These are phyloP conservation scores for Cystobasidium tubakii DNA, from an alignment of 768 basidiomycete species.

Conservation along the genomic window DNA sequence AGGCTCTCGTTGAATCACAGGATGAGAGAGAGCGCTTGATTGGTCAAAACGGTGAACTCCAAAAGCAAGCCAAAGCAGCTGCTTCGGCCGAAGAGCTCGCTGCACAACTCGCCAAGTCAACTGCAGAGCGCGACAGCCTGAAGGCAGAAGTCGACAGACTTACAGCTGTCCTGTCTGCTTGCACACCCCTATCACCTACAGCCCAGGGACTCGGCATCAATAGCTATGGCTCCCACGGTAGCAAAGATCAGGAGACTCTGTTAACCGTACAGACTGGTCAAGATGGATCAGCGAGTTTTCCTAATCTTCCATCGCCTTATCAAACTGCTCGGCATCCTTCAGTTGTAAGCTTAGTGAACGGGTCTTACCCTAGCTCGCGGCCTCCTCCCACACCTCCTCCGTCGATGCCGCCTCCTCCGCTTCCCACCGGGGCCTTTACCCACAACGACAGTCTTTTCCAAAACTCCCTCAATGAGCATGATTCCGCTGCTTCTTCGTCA, in stretches of 20 bases:
- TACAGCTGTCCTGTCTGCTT: background rate
- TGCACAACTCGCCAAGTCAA: background rate
- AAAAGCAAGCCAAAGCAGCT: background rate
- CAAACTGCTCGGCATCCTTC: background rate
- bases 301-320: background rate
- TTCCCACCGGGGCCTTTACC: conserved; percentile 21
- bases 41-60: conserved; percentile 35
- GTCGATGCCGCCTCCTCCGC: conserved; percentile 57
- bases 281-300: background rate
- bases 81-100: background rate
- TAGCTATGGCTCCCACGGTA: conserved; percentile 1
- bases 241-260: conserved; percentile 7
- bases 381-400: conserved; percentile 86
- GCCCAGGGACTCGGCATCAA: conserved; percentile 17
- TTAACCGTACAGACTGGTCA: background rate
- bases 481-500: background rate
- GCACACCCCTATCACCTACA: background rate
- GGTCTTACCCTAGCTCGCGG: conserved; percentile 47
- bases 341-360: conserved; percentile 2
- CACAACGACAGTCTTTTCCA: background rate
- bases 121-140: conserved; percentile 70
- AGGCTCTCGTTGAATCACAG: conserved; percentile 43
- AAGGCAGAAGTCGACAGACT: conserved; percentile 41
- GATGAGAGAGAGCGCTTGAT: conserved; percentile 42
- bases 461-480: conserved; percentile 1